A percentile compares a stretch with the other conserved stretches of the same genome.
These are phyloP conservation scores for Termitomyces sp. DNA, from an alignment of 768 basidiomycete genomes.

Conservation along the genomic window DNA sequence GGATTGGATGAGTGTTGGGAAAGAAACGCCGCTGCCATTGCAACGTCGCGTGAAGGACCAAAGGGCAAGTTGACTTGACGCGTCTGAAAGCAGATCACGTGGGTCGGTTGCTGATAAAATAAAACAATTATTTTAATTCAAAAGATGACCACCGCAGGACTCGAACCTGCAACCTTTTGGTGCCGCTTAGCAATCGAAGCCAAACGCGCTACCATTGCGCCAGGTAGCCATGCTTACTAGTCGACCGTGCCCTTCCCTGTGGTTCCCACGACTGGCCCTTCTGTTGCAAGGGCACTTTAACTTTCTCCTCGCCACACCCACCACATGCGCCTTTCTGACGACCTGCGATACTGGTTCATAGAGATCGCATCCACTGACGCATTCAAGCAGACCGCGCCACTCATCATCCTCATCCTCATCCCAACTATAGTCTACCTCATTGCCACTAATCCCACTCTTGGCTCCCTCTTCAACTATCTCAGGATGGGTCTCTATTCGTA, in stretches of 20 bases:
- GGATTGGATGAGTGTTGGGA: conserved; percentile 77
- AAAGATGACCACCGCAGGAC: conserved; percentile 50
- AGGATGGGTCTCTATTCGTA: conserved; percentile 57
- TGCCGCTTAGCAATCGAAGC: conserved; percentile 77
- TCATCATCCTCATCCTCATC: conserved; percentile 50
- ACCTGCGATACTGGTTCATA: conserved; percentile 34
- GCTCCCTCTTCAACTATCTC: conserved; percentile 24
- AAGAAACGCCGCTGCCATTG: conserved; percentile 39
- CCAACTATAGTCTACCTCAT: conserved; percentile 49
- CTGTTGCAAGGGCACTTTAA: not conserved
- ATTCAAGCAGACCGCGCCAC: conserved; percentile 56
- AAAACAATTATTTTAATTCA: not conserved
- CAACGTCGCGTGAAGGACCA: conserved; percentile 1
- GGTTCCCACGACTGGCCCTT: not conserved
- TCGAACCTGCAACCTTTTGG: conserved; percentile 98
- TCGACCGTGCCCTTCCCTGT: not conserved
- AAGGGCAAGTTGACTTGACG: conserved; percentile 10
- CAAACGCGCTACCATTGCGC: conserved; percentile 97
- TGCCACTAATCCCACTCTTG: conserved; percentile 24
- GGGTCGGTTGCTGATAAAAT: not conserved
- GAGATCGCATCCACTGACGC: conserved; percentile 34
- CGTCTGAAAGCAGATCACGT: conserved; percentile 14
- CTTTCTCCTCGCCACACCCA: conserved; percentile 17
- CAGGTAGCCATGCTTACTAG: conserved; percentile 61
- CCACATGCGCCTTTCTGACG: conserved; percentile 45